These are phyloP conservation scores for Rhinocladiella similis DNA, from an alignment of 2,329 filamentous ascomycete species.

Conservation along the genomic window DNA sequence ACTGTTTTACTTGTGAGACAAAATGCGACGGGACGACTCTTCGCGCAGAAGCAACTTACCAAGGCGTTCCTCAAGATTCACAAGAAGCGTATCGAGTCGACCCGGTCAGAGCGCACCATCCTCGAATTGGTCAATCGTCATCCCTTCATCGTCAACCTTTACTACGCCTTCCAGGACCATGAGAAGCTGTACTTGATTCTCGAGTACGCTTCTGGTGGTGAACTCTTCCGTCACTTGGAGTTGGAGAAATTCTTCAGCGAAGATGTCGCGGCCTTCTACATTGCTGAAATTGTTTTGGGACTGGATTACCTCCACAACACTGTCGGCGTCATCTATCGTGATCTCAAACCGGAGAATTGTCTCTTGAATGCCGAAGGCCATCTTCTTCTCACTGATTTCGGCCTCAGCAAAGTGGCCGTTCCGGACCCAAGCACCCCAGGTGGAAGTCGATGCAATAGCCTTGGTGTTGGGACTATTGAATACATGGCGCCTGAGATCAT, in stretches of 20 bases:
- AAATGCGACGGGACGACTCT: slow-evolving; percentile 79
- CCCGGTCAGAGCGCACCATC: slow-evolving; percentile 92
- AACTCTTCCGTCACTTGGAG: slow-evolving; percentile 92
- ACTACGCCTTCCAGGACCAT: slow-evolving; percentile 96
- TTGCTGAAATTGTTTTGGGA: slow-evolving; percentile 96
- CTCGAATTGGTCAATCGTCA: slow-evolving; percentile 95
- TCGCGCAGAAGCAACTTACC: slow-evolving; percentile 97
- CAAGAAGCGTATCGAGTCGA: slow-evolving; percentile 94
- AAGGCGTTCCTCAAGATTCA: slow-evolving; percentile 94
- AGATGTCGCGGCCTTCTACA: slow-evolving; percentile 89
- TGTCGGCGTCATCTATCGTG: slow-evolving; percentile 92
- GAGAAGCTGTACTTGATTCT: slow-evolving; percentile 97
- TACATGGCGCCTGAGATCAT: slow-evolving; percentile 99
- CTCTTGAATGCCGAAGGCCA: slow-evolving; percentile 89
- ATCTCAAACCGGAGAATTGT: slow-evolving; percentile 97
- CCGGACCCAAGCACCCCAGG: slow-evolving; percentile 58
- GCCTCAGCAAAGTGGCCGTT: slow-evolving; percentile 89
- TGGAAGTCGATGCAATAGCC: slow-evolving; percentile 74
- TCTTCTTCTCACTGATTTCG: slow-evolving; percentile 92
- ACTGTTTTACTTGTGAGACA: slow-evolving; percentile 95
- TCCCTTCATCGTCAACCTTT: slow-evolving; percentile 96
- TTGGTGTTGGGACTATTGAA: slow-evolving; percentile 83
- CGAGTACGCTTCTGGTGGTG: slow-evolving; percentile 95
- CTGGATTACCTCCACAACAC: slow-evolving; percentile 89
- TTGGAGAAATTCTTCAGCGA: slow-evolving; percentile 95